Conservation (phyloP, 192 early-diverging fungal genomes). For the Linnemannia schmuckeri region DNA sequence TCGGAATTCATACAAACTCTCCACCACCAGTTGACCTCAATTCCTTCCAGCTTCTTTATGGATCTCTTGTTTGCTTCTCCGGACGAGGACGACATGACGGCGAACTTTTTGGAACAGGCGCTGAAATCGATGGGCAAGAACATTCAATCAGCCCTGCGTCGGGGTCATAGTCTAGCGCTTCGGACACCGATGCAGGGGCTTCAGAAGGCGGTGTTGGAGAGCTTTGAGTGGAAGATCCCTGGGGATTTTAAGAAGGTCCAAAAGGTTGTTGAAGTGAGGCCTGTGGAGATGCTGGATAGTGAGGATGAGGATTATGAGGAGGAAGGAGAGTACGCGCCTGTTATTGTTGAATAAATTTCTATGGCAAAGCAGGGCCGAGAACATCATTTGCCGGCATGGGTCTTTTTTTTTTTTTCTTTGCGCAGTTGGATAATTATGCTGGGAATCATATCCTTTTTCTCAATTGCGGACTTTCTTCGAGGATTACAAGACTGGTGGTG, state of each 20-base stretch:
- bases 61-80: slow-evolving; percentile 45
- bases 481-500: no score
- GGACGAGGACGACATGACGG: slow-evolving; percentile 33
- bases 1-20: slow-evolving; percentile 34
- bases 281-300: background rate
- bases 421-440: no score
- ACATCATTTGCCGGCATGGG: background rate
- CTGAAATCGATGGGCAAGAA: slow-evolving; percentile 46
- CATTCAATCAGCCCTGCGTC: slow-evolving; percentile 58
- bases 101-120: slow-evolving; percentile 39
- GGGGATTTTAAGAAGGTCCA: slow-evolving; percentile 61
- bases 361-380: background rate
- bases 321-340: slow-evolving; percentile 78
- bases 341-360: slow-evolving; percentile 66
- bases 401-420: no score
- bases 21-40: slow-evolving; percentile 31
- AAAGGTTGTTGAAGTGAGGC: slow-evolving; percentile 35
- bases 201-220: slow-evolving; percentile 62
- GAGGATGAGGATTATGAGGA: slow-evolving; percentile 67
- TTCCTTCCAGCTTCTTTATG: slow-evolving; percentile 52
- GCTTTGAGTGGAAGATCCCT: slow-evolving; percentile 77
- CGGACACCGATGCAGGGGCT: slow-evolving; percentile 60
- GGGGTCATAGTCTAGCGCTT: slow-evolving; percentile 52
- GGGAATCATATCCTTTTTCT: no score
- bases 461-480: no score